These are phyloP conservation scores for Carex pumila DNA, from an alignment of 176 grass and related monocot species.

Conservation along the genomic window DNA sequence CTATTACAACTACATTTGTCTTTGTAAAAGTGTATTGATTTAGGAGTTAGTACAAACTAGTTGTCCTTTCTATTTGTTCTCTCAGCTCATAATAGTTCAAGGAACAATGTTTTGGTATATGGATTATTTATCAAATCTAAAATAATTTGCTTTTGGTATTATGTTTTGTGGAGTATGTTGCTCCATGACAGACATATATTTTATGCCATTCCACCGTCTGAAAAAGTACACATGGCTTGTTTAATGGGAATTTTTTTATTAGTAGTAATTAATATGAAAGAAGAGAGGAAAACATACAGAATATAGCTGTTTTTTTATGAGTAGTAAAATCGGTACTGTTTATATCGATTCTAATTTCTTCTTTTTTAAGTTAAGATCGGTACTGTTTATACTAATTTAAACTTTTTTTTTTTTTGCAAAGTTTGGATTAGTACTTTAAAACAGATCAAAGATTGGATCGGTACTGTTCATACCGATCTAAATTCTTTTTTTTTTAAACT, in stretches of 20 bases:
- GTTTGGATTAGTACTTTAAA: too few relatives aligned
- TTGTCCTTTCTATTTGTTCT: constrained; percentile 12
- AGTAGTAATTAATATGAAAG: too few relatives aligned
- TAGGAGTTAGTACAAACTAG: neutral
- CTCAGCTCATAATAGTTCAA: neutral
- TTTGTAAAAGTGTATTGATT: neutral
- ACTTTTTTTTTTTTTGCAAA: too few relatives aligned
- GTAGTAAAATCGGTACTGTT: too few relatives aligned
- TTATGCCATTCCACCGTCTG: neutral
- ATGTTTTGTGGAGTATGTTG: neutral
- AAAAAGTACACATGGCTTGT: neutral
- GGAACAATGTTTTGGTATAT: neutral
- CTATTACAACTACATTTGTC: constrained; percentile 8
- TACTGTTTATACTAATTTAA: too few relatives aligned
- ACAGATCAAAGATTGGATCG: too few relatives aligned
- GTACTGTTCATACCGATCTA: too few relatives aligned
- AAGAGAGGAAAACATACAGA: too few relatives aligned
- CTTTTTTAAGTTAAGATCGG: too few relatives aligned
- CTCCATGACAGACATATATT: neutral
- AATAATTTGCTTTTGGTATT: neutral
- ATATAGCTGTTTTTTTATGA: too few relatives aligned
- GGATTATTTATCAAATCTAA: neutral
- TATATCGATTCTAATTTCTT: too few relatives aligned
- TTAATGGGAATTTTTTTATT: neutral
- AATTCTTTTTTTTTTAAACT: too few relatives aligned